Conservation (phyloP, 257 asterid genomes). For the Fraxinus pennsylvanica region DNA sequence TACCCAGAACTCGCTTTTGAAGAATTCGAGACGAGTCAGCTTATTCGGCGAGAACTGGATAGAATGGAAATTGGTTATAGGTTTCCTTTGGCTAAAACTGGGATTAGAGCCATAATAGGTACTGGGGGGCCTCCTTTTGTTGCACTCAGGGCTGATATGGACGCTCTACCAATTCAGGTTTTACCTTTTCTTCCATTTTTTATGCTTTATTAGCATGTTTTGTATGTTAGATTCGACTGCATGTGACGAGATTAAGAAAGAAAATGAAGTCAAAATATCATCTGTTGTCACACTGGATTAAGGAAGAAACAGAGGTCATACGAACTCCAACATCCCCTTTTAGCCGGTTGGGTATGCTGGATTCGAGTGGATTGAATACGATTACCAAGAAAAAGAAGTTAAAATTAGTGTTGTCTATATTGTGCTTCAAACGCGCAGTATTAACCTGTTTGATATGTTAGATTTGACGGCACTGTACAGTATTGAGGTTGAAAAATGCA, state of each 20-base stretch:
- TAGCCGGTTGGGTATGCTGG: constrained; percentile 5
- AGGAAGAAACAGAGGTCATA: not conserved
- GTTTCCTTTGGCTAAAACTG: constrained; percentile 73
- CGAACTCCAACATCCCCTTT: too few species aligned
- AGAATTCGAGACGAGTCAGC: constrained; percentile 66
- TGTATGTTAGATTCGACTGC: not conserved
- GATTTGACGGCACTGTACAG: too few species aligned
- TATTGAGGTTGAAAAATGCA: not conserved
- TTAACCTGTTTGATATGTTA: too few species aligned
- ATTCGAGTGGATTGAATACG: too few species aligned
- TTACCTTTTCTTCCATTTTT: not conserved
- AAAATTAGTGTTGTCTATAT: too few species aligned
- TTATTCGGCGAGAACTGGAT: constrained; percentile 67
- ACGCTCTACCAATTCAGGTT: constrained; percentile 96
- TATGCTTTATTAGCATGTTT: not conserved
- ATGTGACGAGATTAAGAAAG: constrained; percentile 25
- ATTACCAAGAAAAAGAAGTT: too few species aligned
- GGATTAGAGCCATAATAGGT: constrained; percentile 76
- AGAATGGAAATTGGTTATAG: constrained; percentile 52
- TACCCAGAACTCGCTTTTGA: constrained; percentile 88
- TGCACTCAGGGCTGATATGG: constrained; percentile 93
- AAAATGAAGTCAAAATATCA: constrained; percentile 19
- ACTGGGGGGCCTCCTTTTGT: constrained; percentile 83
- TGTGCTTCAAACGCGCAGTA: too few species aligned
- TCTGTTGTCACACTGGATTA: constrained; percentile 21